Evolutionary conservation across 139 green algal species (phyloP), one percentile per base, ranked within the genome.

Genomic region (Pleodorina starrii): DNA sequence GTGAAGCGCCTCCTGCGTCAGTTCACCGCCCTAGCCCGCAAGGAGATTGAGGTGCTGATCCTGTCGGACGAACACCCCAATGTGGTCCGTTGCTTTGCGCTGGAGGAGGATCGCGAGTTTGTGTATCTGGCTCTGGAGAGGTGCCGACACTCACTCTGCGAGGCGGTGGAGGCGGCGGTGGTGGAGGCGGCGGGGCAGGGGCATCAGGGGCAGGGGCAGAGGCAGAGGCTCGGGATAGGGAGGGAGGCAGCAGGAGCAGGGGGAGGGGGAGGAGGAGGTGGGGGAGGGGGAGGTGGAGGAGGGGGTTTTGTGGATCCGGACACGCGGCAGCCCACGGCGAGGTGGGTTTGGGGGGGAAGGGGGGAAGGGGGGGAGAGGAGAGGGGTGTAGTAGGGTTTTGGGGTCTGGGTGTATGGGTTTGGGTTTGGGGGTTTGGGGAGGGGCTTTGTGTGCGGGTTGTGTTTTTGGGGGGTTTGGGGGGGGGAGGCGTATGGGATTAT

Each of bases 51-150:
- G 38, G 91, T 98, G 48, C 94, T 99, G 2, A 98, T 99, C 68
- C 78, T 96, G 21, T 94, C 91, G 23, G 98, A 99, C 78, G 98
- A 99, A 90, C 97, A 99, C 90, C 97, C 97, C 73, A 99, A 99
- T 90, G 95, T 83, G 84, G 90, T 98, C 80, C 92, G 96, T 36
- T 99, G 95, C 91, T 99, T 99, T 93, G 98, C 97, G 7, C 97
- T 99, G 96, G 98, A 99, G 91, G 96, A 99, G 90, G 98, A 99
- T 92, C 82, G 77, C 2, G 95, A 99, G 92, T 99, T 99, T 92
- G 94, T 99, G 36, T 99, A 99, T 93, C 92, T 99, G 60, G 98
- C 98, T 12, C 93, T 99, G 69, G 98, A 99, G 90, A 91, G 93
- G 19, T 99, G 98, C 87, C 77, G 63, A 50, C 68, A 63, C n/a